Evolutionary conservation across 306 rosid genomes (phyloP).

Genomic region (Prosopis cineraria): DNA sequence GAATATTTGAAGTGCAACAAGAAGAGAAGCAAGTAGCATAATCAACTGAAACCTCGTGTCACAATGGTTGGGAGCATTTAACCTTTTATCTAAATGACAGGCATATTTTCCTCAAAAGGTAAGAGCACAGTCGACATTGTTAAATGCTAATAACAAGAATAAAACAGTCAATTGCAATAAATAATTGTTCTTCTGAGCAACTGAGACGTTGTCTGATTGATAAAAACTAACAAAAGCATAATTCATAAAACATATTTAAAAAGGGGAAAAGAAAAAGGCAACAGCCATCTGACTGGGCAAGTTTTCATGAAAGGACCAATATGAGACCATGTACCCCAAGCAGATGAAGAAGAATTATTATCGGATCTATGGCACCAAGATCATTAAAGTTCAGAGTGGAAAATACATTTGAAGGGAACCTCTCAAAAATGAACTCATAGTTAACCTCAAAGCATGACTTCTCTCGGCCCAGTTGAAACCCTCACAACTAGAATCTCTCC

Average conservation of each 20-base stretch:
- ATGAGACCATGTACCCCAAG: background rate
- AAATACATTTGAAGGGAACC: constrained; percentile 13
- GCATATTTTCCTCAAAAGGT: background rate
- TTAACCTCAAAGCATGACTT: constrained; percentile 21
- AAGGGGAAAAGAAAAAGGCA: background rate
- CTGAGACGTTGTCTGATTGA: background rate
- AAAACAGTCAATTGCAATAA: constrained; percentile 24
- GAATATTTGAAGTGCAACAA: constrained; percentile 34
- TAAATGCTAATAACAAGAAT: constrained; percentile 16
- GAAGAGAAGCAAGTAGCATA: constrained; percentile 25
- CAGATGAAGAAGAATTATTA: background rate
- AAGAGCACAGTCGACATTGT: background rate
- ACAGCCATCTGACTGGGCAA: background rate
- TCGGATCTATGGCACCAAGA: background rate
- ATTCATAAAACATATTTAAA: background rate
- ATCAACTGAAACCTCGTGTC: constrained; percentile 24
- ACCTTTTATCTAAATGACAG: constrained; percentile 26
- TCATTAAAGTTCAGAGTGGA: background rate
- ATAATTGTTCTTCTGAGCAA: constrained; percentile 14
- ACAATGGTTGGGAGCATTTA: constrained; percentile 27
- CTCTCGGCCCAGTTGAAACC: constrained; percentile 6
- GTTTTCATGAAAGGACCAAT: background rate
- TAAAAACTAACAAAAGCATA: background rate
- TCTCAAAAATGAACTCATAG: constrained; percentile 11
- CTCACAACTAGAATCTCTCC: constrained; percentile 14